Evolutionary conservation across 148 eudicot genomes (phyloP), one percentile per base, ranked within the genome.

Genomic region (Vaccinium myrtillus): DNA sequence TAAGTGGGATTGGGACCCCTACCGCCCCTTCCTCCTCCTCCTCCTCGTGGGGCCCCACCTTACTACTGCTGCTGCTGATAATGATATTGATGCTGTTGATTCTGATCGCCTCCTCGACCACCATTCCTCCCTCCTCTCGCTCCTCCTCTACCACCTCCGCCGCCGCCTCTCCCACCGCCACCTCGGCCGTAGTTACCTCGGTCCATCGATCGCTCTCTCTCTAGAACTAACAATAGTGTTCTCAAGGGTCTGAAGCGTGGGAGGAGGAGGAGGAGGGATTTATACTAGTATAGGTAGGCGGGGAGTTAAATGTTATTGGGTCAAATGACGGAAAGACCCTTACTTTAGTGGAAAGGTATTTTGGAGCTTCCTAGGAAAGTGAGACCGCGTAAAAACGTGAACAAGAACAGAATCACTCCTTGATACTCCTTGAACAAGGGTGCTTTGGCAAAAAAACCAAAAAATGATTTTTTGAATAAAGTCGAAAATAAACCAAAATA

Each of bases 81-180:
- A 48, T 16, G 5, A 23, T 79, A 18, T 5, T 78, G 65, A 6
- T 78, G 46, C 1, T 54, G 65, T 5, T 27, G n/a, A 49, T 78
- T 19, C 65, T 55, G 81, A 79, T 79, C 81, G 25, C 65, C 48
- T 16, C 81, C 65, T 79, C 81, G 49, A 30, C 81, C 48, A 30
- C 48, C 81, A 2, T 21, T 10, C 1, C 81, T 15, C 14, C 49
- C 25, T 79, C 65, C 14, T 1, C 65, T 21, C 18, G 7, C 61
- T 13, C 53, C 19, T 8, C 78, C 30, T 19, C 61, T n/a, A 25
- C 81, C 2, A 15, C 63, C 81, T 0, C 63, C n/a, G 9, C 58
- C n/a, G 6, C 46, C 46, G 46, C 53, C 14, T 1, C 78, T 1
- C 0, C 78, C 53, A 2, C 59, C 80, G 18, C 81, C 25, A 16